Percentiles rank a stretch among this genome's conserved stretches.
Conservation (phyloP, 2,329 filamentous ascomycete species). For the Plenodomus biglobosus region DNA sequence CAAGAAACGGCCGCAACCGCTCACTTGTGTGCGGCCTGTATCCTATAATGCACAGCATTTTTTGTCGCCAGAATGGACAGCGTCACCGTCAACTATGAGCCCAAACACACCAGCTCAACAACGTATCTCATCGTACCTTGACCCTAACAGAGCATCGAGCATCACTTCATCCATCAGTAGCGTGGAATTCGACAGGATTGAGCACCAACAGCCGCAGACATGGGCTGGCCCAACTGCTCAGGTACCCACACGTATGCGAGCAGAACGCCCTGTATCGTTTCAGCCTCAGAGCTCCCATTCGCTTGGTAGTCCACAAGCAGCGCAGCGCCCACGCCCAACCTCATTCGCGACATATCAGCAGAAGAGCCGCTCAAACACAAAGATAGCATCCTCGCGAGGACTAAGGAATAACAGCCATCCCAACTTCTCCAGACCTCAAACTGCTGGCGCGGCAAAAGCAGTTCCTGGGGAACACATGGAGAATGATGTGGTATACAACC, state of each 20-base stretch:
- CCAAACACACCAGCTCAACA: constrained; percentile 17
- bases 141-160: constrained; percentile 9
- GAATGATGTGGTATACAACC: constrained; percentile 19
- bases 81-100: constrained; percentile 21
- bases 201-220: constrained; percentile 14
- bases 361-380: constrained; percentile 27
- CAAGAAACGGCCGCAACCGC: constrained; percentile 17
- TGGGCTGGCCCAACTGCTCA: constrained; percentile 16
- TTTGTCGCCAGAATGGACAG: constrained; percentile 25
- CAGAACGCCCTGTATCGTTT: constrained; percentile 16
- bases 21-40: constrained; percentile 16
- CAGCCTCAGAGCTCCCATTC: constrained; percentile 18
- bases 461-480: constrained; percentile 29
- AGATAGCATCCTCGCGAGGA: constrained; percentile 35
- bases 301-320: constrained; percentile 18
- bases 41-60: constrained; percentile 26
- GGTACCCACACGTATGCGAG: constrained; percentile 1
- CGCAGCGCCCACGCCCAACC: constrained; percentile 24
- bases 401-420: constrained; percentile 28
- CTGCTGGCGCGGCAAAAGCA: constrained; percentile 17
- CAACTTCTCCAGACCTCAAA: constrained; percentile 27
- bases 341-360: constrained; percentile 30
- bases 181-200: constrained; percentile 15
- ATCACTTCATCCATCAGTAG: constrained; percentile 22
- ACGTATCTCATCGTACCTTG: constrained; percentile 15